Base-by-base conservation (phyloP, 2,329 filamentous ascomycete species). In the Monilinia fructicola region DNA sequence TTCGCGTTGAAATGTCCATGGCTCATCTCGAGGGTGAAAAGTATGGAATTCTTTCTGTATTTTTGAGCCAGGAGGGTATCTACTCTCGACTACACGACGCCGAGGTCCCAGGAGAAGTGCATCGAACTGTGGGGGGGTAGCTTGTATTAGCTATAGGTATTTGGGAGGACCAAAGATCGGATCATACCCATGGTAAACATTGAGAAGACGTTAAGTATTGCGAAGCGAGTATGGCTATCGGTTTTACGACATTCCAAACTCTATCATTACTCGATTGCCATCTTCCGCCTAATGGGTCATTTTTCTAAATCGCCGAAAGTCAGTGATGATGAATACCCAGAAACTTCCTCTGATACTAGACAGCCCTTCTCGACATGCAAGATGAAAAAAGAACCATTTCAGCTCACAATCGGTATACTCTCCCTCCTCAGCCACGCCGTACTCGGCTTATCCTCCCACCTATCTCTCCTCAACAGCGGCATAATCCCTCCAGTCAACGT, bases 201-300 rank as follows among this genome's bases (percentile, higher is more conserved):
- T 60, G 31, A 12, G 58, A 60, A 4, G 58, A 60, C n/a, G 31
- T 50, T 18, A 60, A 11, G 4, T 26, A 60, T 38, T 48, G 28
- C 3, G 58, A 60, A 18, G 58, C 58, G 6, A 60, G 44, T 23
- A 9, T 38, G 9, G 35, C 58, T 35, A 60, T 60, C 23, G 58
- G 58, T 38, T 26, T 50, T 0, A 60, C 14, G 9, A 50, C 21
- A 10, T 60, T 23, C 58, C 58, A 60, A 21, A 60, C 58, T 50
- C n/a, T 26, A 11, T 60, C 58, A 7, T 60, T 60, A 21, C 58
- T 60, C 44, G 58, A 60, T 50, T 60, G 58, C 58, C 58, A 60
- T 26, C 16, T 60, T 60, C 58, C 58, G 11, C 44, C 58, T 1
- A 18, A 18, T 12, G 58, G 58, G 28, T 60, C 58, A 50, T 38